These are phyloP conservation scores for Mucor lusitanicus DNA, from an alignment of 371 early-diverging fungal species.

Conservation along the genomic window DNA sequence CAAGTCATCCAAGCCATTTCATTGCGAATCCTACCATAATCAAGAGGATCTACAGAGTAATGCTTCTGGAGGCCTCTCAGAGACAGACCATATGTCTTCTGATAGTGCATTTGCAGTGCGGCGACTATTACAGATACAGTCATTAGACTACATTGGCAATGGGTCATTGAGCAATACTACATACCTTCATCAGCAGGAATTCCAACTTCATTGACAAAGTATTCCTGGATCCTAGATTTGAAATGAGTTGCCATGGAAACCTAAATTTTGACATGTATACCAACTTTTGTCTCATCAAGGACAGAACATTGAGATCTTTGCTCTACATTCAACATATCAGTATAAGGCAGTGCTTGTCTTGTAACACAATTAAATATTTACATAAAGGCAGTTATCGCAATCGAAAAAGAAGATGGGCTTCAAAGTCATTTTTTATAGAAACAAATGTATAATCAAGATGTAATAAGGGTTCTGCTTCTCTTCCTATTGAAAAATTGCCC, in stretches of 20 bases:
- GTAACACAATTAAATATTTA: conserved; percentile 15
- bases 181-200: conserved; percentile 51
- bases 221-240: conserved; percentile 51
- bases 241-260: neutral
- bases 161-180: neutral
- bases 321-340: conserved; percentile 17
- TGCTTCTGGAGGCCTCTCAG: conserved; percentile 74
- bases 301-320: conserved; percentile 57
- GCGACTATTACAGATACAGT: conserved; percentile 26
- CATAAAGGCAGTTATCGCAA: conserved; percentile 85
- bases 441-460: neutral
- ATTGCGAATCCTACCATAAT: conserved; percentile 47
- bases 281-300: conserved; percentile 65
- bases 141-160: neutral
- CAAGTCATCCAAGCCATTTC: neutral
- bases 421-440: conserved; percentile 20
- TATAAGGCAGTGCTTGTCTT: neutral
- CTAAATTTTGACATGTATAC: neutral
- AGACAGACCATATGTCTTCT: conserved; percentile 76
- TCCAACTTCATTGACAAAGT: conserved; percentile 49
- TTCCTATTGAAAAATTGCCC: neutral
- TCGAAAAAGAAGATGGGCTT: conserved; percentile 79
- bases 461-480: neutral
- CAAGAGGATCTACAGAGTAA: conserved; percentile 66
- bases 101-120: conserved; percentile 60